Conservation (phyloP, 306 rosid genomes). For the Dicorynia guianensis region DNA sequence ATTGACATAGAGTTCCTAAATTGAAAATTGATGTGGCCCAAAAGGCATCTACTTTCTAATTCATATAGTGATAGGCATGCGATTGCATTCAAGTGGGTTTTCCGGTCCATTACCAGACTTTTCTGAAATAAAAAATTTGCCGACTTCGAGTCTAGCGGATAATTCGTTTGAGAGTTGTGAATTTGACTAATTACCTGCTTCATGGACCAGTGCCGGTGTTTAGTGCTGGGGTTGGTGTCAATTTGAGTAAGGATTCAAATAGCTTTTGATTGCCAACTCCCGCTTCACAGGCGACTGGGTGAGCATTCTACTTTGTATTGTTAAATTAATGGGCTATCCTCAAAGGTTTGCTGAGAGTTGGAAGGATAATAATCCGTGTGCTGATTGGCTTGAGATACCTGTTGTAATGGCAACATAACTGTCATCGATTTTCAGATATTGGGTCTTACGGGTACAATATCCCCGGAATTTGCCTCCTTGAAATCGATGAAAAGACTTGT, state of each 20-base stretch:
- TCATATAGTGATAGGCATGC: too few species aligned
- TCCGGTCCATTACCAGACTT: conserved; percentile 78
- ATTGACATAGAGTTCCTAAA: too few species aligned
- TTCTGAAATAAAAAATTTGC: conserved; percentile 59
- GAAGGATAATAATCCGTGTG: conserved; percentile 85
- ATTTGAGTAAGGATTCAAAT: conserved; percentile 63
- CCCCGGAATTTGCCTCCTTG: conserved; percentile 63
- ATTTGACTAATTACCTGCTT: conserved; percentile 76
- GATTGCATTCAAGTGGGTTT: conserved; percentile 76
- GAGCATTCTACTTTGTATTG: conserved; percentile 58
- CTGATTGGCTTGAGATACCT: conserved; percentile 77
- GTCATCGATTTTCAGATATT: conserved; percentile 74
- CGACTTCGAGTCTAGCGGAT: conserved; percentile 72
- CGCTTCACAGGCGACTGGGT: conserved; percentile 70
- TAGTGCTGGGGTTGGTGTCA: conserved; percentile 57
- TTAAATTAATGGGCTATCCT: conserved; percentile 67
- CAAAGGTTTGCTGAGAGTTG: conserved; percentile 72
- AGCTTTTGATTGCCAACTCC: conserved; percentile 72
- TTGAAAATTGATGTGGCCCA: too few species aligned
- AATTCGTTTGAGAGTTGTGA: conserved; percentile 59
- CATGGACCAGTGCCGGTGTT: conserved; percentile 80
- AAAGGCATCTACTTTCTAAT: too few species aligned
- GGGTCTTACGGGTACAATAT: conserved; percentile 76
- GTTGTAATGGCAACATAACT: conserved; percentile 62
- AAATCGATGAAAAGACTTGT: conserved; percentile 65